These are phyloP conservation scores for Melastoma candidum DNA, from an alignment of 441 rosid species.

Conservation along the genomic window DNA sequence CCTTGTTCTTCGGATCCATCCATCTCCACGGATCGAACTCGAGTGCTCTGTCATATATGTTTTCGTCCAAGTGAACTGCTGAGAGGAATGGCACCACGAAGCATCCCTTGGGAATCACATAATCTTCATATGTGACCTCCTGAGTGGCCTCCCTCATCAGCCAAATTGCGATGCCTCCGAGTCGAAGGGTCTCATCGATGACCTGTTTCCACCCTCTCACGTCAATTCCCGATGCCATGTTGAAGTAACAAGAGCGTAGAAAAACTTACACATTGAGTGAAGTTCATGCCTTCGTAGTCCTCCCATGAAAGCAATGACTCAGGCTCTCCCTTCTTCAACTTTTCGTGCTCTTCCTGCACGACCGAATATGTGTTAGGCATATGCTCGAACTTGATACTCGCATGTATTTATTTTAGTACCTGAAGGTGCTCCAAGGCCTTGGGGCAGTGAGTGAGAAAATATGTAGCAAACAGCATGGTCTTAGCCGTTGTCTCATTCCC, in stretches of 20 bases:
- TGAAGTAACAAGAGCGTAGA: not conserved
- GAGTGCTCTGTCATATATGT: slow-evolving; percentile 37
- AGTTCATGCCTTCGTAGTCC: slow-evolving; percentile 68
- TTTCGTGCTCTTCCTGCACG: slow-evolving; percentile 60
- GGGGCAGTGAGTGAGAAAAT: slow-evolving; percentile 64
- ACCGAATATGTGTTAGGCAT: too few species aligned
- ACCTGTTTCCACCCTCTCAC: slow-evolving; percentile 27
- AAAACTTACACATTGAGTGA: slow-evolving; percentile 71
- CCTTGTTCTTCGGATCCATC: slow-evolving; percentile 65
- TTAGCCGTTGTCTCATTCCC: slow-evolving; percentile 86
- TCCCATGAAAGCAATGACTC: slow-evolving; percentile 45
- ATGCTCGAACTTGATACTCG: not conserved
- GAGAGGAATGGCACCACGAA: slow-evolving; percentile 74
- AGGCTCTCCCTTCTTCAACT: slow-evolving; percentile 6
- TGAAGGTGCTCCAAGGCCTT: slow-evolving; percentile 42
- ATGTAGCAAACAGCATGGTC: slow-evolving; percentile 70
- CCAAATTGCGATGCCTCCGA: slow-evolving; percentile 86
- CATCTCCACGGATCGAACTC: slow-evolving; percentile 82
- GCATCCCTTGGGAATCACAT: slow-evolving; percentile 69
- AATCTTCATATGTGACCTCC: slow-evolving; percentile 63
- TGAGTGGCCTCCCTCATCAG: slow-evolving; percentile 75
- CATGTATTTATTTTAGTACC: slow-evolving; percentile 21
- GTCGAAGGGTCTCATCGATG: slow-evolving; percentile 72
- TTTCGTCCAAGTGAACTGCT: slow-evolving; percentile 70
- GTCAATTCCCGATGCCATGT: too few species aligned